phyloP scores from a whole-genome alignment of 116 monocot species.

The Dioscorea cayenensis region DNA sequence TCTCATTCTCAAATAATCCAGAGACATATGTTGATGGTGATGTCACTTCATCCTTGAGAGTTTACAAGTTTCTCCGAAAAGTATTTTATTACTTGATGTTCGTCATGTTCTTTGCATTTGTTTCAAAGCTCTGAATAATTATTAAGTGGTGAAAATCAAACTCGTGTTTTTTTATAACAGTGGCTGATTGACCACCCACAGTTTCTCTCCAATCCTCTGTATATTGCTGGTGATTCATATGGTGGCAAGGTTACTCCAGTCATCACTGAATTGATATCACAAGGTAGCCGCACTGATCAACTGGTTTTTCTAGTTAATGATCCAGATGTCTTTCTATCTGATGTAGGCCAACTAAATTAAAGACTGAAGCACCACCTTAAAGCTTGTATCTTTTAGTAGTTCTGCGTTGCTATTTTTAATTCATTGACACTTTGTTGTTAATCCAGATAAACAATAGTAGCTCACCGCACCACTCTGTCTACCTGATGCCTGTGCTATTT shows the following conservation, averaged over 20 bases:
- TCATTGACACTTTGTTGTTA: too few relatives aligned
- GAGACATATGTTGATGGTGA: conserved; percentile 24
- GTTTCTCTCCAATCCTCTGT: conserved; percentile 7
- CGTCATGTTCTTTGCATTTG: too few relatives aligned
- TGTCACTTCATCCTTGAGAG: conserved; percentile 1
- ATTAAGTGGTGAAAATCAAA: neutral
- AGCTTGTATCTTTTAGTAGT: too few relatives aligned
- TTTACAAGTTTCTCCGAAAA: conserved; percentile 19
- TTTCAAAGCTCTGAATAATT: too few relatives aligned
- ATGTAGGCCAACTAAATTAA: too few relatives aligned
- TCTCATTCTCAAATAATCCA: conserved; percentile 18
- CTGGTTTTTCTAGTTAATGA: too few relatives aligned
- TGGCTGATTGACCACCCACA: conserved; percentile 4
- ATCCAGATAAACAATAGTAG: too few relatives aligned
- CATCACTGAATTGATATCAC: neutral
- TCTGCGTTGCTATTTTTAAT: too few relatives aligned
- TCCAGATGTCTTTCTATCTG: too few relatives aligned
- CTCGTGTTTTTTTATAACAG: neutral
- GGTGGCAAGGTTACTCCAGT: neutral
- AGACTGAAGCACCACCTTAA: too few relatives aligned
- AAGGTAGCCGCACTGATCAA: neutral
- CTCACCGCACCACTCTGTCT: too few relatives aligned
- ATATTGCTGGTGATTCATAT: conserved; percentile 7
- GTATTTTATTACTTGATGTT: neutral
- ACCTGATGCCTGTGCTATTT: neutral